Percentiles rank a stretch among this genome's conserved stretches.
Conservation (phyloP, 2,329 filamentous ascomycete species). For the Neofusicoccum umdonicola region DNA sequence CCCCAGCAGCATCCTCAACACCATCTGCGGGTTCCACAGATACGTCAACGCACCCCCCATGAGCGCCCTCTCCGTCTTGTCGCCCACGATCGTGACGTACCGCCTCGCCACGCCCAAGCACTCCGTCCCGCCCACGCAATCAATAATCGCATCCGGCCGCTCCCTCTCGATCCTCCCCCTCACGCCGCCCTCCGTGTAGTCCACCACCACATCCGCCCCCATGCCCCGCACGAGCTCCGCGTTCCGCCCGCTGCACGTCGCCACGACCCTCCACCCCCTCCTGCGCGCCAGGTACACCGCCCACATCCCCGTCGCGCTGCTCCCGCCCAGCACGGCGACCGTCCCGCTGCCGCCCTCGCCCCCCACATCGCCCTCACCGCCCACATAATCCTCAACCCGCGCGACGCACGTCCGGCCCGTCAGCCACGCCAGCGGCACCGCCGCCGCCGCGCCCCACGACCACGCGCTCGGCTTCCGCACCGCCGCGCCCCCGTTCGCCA, state of each 20-base stretch:
- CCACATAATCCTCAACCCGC: constrained; percentile 21
- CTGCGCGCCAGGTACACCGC: constrained; percentile 39
- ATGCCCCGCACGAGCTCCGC: constrained; percentile 45
- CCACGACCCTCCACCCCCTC: constrained; percentile 44
- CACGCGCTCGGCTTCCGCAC: constrained; percentile 25
- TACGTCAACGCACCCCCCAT: constrained; percentile 37
- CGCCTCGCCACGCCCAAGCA: constrained; percentile 36
- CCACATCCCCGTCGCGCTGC: constrained; percentile 34
- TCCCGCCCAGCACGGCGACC: constrained; percentile 31
- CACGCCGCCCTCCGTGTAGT: constrained; percentile 33
- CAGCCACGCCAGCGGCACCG: constrained; percentile 37
- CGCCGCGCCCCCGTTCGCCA: background rate
- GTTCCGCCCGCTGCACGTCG: constrained; percentile 50
- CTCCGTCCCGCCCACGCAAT: constrained; percentile 50
- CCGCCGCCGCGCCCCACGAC: constrained; percentile 26
- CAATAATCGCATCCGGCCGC: constrained; percentile 47
- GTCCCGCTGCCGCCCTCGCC: constrained; percentile 18
- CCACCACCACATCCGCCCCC: constrained; percentile 50
- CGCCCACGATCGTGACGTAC: constrained; percentile 44
- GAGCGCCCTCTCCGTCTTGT: constrained; percentile 38
- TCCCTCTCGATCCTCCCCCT: constrained; percentile 24
- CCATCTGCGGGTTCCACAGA: constrained; percentile 20
- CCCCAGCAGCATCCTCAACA: background rate
- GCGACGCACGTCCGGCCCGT: constrained; percentile 37
- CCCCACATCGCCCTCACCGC: constrained; percentile 13